Percentiles rank a stretch among this genome's conserved stretches.
Conservation (phyloP, 1,139 yeast genomes). For the Taphrina confusa region DNA sequence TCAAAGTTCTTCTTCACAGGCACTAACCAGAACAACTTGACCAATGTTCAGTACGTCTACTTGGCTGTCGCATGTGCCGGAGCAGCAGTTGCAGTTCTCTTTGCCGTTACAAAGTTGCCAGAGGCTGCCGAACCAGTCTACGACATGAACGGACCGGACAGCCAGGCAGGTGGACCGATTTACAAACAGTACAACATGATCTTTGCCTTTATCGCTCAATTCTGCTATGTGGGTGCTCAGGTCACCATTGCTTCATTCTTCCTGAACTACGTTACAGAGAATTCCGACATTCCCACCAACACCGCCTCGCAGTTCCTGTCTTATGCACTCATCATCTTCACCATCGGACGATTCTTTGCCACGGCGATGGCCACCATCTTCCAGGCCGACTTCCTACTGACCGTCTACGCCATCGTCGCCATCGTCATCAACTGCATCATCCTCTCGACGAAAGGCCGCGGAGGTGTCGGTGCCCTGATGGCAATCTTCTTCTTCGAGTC, state of each 20-base stretch:
- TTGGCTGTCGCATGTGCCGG: conserved; percentile 35
- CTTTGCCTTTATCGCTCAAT: conserved; percentile 35
- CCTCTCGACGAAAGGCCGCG: conserved; percentile 15
- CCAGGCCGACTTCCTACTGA: conserved; percentile 28
- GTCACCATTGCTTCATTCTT: conserved; percentile 35
- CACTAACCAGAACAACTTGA: conserved; percentile 21
- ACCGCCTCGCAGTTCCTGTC: conserved; percentile 28
- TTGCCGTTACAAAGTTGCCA: conserved; percentile 29
- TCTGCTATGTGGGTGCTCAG: conserved; percentile 37
- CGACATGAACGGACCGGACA: conserved; percentile 13
- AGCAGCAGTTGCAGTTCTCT: conserved; percentile 33
- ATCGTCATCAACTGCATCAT: conserved; percentile 18
- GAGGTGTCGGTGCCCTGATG: conserved; percentile 33
- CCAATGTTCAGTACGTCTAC: conserved; percentile 37
- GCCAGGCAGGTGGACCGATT: conserved; percentile 32
- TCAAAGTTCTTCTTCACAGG: conserved; percentile 35
- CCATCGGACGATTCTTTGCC: conserved; percentile 36
- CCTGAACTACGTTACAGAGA: conserved; percentile 32
- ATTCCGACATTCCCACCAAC: conserved; percentile 15
- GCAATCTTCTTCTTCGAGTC: conserved; percentile 34
- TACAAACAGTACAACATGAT: conserved; percentile 34
- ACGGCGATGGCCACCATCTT: conserved; percentile 34
- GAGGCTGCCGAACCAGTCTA: conserved; percentile 35
- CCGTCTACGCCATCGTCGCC: conserved; percentile 19
- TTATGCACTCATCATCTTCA: conserved; percentile 35